These are phyloP conservation scores for Closterium sp. DNA, from an alignment of 139 green algal genomes.

Conservation along the genomic window DNA sequence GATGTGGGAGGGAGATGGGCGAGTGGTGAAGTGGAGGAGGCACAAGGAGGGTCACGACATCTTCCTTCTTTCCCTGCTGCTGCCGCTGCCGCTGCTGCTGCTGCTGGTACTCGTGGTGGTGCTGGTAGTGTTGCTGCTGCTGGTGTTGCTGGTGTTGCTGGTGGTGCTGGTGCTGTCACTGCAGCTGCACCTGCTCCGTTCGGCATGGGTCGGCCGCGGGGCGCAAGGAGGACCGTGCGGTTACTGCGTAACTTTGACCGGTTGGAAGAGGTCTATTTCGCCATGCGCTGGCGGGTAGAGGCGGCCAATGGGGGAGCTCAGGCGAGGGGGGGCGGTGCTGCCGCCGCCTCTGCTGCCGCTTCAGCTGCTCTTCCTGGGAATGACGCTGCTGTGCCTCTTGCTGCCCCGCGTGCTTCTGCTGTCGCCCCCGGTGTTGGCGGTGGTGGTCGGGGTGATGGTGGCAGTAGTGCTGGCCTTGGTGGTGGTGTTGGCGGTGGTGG, in stretches of 20 bases:
- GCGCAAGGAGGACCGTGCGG: slow-evolving; percentile 7
- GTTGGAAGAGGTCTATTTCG: slow-evolving; percentile 41
- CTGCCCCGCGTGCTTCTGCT: neutral
- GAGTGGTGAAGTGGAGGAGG: neutral
- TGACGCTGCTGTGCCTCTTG: neutral
- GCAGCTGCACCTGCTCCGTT: neutral
- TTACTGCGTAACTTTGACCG: slow-evolving; percentile 48
- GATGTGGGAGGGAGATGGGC: neutral
- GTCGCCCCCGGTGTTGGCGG: neutral
- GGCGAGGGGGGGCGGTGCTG: too few relatives aligned
- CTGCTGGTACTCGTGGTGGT: too few relatives aligned
- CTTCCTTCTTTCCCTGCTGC: too few relatives aligned
- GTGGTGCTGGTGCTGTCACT: too few relatives aligned
- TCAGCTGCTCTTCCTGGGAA: neutral
- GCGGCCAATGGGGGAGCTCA: neutral
- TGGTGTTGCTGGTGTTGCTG: too few relatives aligned
- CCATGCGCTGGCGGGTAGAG: slow-evolving; percentile 38
- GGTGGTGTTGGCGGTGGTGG: neutral
- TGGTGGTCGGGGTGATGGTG: neutral
- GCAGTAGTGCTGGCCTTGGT: neutral
- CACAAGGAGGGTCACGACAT: neutral
- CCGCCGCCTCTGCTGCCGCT: neutral
- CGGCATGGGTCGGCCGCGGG: neutral
- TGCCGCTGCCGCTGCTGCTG: neutral
- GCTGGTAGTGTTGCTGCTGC: too few relatives aligned